A percentile compares a stretch with the other conserved stretches of the same genome.
Conservation (phyloP, 1,284 basidiomycete genomes). For the Tylopilus sp. region DNA sequence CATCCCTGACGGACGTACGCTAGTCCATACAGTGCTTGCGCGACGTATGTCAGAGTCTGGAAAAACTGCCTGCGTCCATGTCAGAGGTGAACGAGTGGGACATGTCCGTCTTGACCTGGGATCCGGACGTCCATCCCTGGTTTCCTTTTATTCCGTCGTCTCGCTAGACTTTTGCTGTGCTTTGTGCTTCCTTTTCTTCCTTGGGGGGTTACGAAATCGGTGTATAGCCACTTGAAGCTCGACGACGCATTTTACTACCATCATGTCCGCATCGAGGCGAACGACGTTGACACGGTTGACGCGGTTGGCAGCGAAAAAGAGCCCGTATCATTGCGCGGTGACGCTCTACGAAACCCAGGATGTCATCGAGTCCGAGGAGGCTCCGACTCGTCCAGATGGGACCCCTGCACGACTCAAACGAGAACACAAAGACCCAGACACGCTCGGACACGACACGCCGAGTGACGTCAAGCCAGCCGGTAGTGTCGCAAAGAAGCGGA, state of each 20-base stretch:
- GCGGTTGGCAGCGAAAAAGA: conserved; percentile 38
- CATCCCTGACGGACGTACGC: background rate
- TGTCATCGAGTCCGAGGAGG: background rate
- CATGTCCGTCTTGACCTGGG: conserved; percentile 37
- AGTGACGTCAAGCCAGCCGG: background rate
- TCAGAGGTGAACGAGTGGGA: conserved; percentile 31
- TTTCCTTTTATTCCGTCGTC: conserved; percentile 32
- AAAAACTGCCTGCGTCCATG: conserved; percentile 30
- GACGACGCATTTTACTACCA: no score
- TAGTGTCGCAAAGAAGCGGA: background rate
- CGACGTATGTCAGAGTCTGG: conserved; percentile 30
- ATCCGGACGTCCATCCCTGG: conserved; percentile 44
- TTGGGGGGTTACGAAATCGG: no score
- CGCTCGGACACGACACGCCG: background rate
- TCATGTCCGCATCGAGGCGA: conserved; percentile 22
- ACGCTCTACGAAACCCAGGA: conserved; percentile 35
- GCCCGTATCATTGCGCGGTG: conserved; percentile 43
- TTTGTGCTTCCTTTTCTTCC: background rate
- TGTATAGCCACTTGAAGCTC: no score
- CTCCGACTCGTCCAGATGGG: conserved; percentile 1
- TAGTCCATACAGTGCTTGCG: conserved; percentile 32
- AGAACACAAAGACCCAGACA: conserved; percentile 28
- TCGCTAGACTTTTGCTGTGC: background rate
- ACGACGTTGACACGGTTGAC: conserved; percentile 16
- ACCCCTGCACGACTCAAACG: conserved; percentile 12